Conservation (phyloP, 768 basidiomycete species). For the Tylopilus intermedius region DNA sequence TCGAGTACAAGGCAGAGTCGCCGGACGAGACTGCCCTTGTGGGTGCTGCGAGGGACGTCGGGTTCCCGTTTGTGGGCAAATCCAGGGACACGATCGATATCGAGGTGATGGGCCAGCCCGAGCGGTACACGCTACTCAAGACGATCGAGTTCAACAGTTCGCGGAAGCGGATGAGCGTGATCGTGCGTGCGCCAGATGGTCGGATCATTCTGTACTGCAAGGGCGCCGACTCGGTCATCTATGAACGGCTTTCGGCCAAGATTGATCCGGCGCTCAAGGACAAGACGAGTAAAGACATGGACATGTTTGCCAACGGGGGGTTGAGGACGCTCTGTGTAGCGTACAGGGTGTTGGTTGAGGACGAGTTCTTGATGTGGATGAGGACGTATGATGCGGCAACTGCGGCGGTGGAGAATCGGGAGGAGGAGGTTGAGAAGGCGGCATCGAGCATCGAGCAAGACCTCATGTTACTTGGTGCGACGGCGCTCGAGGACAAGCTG, state of each 20-base stretch:
- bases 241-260: constrained; percentile 71
- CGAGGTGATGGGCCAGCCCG: constrained; percentile 85
- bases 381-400: constrained; percentile 78
- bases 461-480: constrained; percentile 84
- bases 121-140: constrained; percentile 74
- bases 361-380: constrained; percentile 81
- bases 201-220: constrained; percentile 84
- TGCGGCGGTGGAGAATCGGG: constrained; percentile 70
- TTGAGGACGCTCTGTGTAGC: constrained; percentile 89
- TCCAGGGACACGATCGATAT: constrained; percentile 76
- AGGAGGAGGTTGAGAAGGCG: constrained; percentile 88
- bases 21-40: constrained; percentile 96
- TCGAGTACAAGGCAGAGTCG: constrained; percentile 94
- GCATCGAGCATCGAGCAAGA: constrained; percentile 80
- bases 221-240: constrained; percentile 96
- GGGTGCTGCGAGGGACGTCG: constrained; percentile 84
- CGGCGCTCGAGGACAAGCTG: constrained; percentile 94
- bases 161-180: constrained; percentile 92
- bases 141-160: constrained; percentile 92
- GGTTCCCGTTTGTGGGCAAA: constrained; percentile 84
- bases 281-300: constrained; percentile 82
- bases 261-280: constrained; percentile 73
- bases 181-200: constrained; percentile 83
- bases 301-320: constrained; percentile 88
- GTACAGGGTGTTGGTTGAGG: constrained; percentile 70